Evolutionary conservation across 768 basidiomycete species (phyloP).

Genomic region (Tremella fuciformis): DNA sequence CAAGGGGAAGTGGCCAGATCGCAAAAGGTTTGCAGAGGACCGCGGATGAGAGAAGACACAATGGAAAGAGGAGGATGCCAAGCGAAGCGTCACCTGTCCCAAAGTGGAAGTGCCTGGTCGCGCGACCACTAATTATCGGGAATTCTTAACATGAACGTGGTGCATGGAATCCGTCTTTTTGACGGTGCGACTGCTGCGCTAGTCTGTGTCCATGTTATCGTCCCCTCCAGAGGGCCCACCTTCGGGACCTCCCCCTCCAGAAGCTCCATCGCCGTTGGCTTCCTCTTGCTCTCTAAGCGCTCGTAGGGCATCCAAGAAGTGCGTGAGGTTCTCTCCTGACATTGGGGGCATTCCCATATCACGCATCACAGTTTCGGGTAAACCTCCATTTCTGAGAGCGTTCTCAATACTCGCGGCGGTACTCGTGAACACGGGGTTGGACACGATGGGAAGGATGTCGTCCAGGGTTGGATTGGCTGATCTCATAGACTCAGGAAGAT

Average conservation of each 20-base stretch:
- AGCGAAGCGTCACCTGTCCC: too few relatives aligned
- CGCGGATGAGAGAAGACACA: too few relatives aligned
- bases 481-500: slow-evolving; percentile 73
- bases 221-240: slow-evolving; percentile 38
- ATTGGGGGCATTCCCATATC: slow-evolving; percentile 78
- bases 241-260: slow-evolving; percentile 32
- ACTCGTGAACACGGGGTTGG: slow-evolving; percentile 77
- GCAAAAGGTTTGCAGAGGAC: too few relatives aligned
- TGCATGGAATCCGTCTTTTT: too few relatives aligned
- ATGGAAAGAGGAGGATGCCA: too few relatives aligned
- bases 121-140: too few relatives aligned
- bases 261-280: slow-evolving; percentile 18
- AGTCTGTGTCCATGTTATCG: slow-evolving; percentile 81
- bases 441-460: slow-evolving; percentile 69
- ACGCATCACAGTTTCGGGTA: slow-evolving; percentile 70
- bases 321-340: slow-evolving; percentile 71
- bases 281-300: slow-evolving; percentile 59
- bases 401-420: slow-evolving; percentile 78
- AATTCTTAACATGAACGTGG: too few relatives aligned
- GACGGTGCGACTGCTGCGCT: too few relatives aligned
- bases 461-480: slow-evolving; percentile 62
- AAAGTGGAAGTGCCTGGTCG: too few relatives aligned
- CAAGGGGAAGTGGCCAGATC: too few relatives aligned
- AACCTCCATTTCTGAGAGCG: slow-evolving; percentile 70
- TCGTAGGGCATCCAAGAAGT: slow-evolving; percentile 75